Evolutionary conservation across 345 rosid species (phyloP).

Genomic region (Aegle marmelos): DNA sequence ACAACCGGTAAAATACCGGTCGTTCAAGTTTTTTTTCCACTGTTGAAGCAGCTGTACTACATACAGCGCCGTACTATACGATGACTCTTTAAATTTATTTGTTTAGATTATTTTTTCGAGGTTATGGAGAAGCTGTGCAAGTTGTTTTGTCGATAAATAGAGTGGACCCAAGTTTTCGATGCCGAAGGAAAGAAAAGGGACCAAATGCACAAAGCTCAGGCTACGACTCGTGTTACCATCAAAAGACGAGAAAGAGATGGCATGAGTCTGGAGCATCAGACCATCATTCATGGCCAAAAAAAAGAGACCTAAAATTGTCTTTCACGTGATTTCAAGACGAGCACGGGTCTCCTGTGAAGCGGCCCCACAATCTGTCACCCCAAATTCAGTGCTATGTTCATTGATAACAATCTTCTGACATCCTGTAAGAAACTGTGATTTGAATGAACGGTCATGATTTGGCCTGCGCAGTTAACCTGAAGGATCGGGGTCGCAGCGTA

Average conservation of each 20-base stretch:
- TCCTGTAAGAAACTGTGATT: too few species aligned
- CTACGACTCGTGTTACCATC: slow-evolving; percentile 7
- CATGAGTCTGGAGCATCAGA: neutral
- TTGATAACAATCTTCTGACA: neutral
- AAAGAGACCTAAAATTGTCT: neutral
- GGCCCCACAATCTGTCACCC: neutral
- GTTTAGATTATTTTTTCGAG: too few species aligned
- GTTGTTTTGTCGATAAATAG: neutral
- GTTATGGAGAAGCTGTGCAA: neutral
- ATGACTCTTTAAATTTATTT: too few species aligned
- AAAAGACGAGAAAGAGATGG: slow-evolving; percentile 17
- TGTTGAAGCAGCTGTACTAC: too few species aligned
- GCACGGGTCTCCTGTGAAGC: slow-evolving; percentile 8
- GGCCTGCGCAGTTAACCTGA: neutral
- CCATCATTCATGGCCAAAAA: neutral
- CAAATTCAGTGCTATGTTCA: neutral
- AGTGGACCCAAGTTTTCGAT: neutral
- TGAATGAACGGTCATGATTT: neutral
- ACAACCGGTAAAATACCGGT: too few species aligned
- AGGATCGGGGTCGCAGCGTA: neutral
- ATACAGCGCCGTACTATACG: too few species aligned
- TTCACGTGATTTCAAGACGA: slow-evolving; percentile 13
- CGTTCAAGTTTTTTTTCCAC: too few species aligned
- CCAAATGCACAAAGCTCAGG: neutral
- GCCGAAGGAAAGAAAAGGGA: too few species aligned